These are phyloP conservation scores for Warburgia ugandensis DNA, from an alignment of 164 flowering plant species.

Conservation along the genomic window DNA sequence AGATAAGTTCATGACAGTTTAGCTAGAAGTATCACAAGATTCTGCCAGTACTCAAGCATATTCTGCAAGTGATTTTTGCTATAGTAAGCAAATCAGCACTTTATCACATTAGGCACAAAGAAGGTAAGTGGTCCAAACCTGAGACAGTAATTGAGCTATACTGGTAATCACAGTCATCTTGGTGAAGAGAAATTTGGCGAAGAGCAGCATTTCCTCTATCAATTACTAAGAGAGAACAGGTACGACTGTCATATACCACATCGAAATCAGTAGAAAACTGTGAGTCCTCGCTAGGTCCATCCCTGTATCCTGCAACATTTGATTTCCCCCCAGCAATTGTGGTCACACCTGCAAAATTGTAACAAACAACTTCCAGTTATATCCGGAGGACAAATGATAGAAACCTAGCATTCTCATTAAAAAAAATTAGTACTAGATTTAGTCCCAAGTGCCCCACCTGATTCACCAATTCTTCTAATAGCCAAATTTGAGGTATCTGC, in stretches of 20 bases:
- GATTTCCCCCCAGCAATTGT: conserved; percentile 99
- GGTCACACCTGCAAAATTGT: conserved; percentile 53
- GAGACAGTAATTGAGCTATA: conserved; percentile 53
- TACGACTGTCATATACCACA: conserved; percentile 67
- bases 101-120: not conserved
- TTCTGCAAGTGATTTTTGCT: not conserved
- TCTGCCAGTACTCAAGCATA: no score
- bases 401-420: not conserved
- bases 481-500: conserved; percentile 90
- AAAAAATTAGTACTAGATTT: not conserved
- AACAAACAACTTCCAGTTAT: conserved; percentile 20
- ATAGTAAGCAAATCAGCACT: not conserved
- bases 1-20: no score
- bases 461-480: conserved; percentile 87
- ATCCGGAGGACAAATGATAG: not conserved
- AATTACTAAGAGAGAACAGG: conserved; percentile 85
- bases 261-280: conserved; percentile 92
- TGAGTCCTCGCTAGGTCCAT: conserved; percentile 98
- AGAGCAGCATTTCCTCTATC: conserved; percentile 99
- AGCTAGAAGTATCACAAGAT: no score
- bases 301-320: conserved; percentile 80
- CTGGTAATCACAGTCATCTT: conserved; percentile 80
- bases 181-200: conserved; percentile 77
- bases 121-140: conserved; percentile 38
- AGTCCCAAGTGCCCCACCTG: conserved; percentile 38